Conservation (phyloP, 805 yeast genomes). For the Komagataella populi region DNA sequence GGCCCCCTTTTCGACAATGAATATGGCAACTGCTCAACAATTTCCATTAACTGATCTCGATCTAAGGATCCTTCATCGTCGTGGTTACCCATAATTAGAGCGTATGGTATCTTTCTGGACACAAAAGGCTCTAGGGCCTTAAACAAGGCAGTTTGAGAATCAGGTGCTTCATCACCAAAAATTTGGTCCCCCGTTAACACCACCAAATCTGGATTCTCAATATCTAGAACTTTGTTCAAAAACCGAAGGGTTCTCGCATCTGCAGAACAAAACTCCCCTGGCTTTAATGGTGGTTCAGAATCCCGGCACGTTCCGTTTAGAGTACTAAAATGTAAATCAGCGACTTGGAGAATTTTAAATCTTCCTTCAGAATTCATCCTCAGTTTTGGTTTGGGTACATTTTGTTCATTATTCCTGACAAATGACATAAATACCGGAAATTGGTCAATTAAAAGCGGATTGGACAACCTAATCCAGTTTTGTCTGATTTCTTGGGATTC, state of each 20-base stretch:
- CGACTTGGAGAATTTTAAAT: slow-evolving; percentile 76
- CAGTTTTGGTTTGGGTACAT: slow-evolving; percentile 15
- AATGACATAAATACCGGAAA: slow-evolving; percentile 11
- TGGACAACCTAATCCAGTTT: slow-evolving; percentile 37
- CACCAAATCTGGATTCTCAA: slow-evolving; percentile 75
- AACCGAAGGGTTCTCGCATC: slow-evolving; percentile 60
- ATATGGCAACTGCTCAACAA: slow-evolving; percentile 50
- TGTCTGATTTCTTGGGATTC: slow-evolving; percentile 70
- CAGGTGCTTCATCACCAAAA: slow-evolving; percentile 69
- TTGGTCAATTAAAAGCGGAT: slow-evolving; percentile 14
- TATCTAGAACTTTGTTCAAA: slow-evolving; percentile 46
- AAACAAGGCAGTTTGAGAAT: slow-evolving; percentile 68
- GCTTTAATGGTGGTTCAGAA: slow-evolving; percentile 36
- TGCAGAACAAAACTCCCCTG: slow-evolving; percentile 49
- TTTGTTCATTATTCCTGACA: slow-evolving; percentile 5
- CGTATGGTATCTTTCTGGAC: slow-evolving; percentile 61
- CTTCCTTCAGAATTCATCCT: slow-evolving; percentile 27
- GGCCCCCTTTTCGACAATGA: slow-evolving; percentile 55
- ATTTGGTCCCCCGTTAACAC: slow-evolving; percentile 88
- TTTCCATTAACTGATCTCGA: slow-evolving; percentile 45
- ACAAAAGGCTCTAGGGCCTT: slow-evolving; percentile 68
- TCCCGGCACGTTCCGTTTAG: slow-evolving; percentile 73
- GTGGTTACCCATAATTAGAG: slow-evolving; percentile 84
- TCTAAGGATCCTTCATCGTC: slow-evolving; percentile 74
- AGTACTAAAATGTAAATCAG: slow-evolving; percentile 86